phyloP scores from a whole-genome alignment of 495 filamentous ascomycete species.

The Penicillium roqueforti region DNA sequence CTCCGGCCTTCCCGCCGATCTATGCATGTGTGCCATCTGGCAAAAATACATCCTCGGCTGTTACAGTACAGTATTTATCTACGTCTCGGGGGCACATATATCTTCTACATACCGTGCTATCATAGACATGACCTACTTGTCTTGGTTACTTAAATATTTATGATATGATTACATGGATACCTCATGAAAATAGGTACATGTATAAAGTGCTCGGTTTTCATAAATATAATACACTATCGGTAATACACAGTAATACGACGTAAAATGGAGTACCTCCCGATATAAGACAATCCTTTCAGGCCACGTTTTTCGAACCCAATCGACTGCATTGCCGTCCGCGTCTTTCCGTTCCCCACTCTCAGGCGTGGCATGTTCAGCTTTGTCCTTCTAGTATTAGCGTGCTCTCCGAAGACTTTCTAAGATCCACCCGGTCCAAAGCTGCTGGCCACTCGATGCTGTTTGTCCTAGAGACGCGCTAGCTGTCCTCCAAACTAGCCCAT shows the following conservation, averaged over 20 bases:
- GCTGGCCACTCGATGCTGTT: constrained; percentile 29
- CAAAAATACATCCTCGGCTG: constrained; percentile 8
- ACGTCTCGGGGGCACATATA: neutral
- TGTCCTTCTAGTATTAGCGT: constrained; percentile 1
- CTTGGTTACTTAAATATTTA: neutral
- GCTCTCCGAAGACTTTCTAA: constrained; percentile 6
- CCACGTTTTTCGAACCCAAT: constrained; percentile 43
- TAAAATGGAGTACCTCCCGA: constrained; percentile 6
- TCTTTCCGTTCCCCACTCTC: constrained; percentile 34
- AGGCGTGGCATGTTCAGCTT: constrained; percentile 13
- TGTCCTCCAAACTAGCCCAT: constrained; percentile 14
- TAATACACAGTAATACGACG: neutral
- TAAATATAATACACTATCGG: neutral
- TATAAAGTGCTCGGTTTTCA: neutral
- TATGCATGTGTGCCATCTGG: constrained; percentile 41
- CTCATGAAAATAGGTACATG: neutral
- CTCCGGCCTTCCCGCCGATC: constrained; percentile 47
- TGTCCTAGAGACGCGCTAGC: constrained; percentile 24
- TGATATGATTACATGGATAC: neutral
- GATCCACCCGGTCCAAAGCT: constrained; percentile 21
- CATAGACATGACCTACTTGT: neutral
- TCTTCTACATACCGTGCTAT: neutral
- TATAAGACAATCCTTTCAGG: constrained; percentile 17
- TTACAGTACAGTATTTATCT: neutral
- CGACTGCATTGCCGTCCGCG: constrained; percentile 43